Evolutionary conservation across 2,329 filamentous ascomycete species (phyloP).

Genomic region (Colletotrichum zoysiae): DNA sequence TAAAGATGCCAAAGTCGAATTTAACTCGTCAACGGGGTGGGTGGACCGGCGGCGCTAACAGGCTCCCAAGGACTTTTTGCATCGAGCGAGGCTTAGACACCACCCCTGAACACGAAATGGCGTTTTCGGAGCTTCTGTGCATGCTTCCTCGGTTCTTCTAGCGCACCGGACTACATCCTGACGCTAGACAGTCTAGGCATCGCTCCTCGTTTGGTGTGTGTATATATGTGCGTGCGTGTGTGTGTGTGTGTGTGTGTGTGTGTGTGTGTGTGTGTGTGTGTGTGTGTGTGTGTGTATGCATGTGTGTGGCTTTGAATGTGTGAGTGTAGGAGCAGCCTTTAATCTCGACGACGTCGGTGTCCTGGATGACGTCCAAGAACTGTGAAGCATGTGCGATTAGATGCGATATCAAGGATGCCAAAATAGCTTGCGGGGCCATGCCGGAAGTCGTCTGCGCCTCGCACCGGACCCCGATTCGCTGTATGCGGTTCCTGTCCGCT

Average conservation of each 20-base stretch:
- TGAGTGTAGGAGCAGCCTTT: constrained; percentile 6
- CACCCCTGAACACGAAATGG: constrained; percentile 25
- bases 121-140: constrained; percentile 36
- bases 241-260: neutral
- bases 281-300: neutral
- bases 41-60: constrained; percentile 32
- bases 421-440: neutral
- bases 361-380: constrained; percentile 5
- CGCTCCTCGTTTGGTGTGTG: constrained; percentile 2
- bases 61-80: constrained; percentile 37
- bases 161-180: constrained; percentile 33
- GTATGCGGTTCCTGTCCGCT: neutral
- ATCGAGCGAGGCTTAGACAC: constrained; percentile 41
- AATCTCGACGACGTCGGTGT: constrained; percentile 17
- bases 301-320: neutral
- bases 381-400: neutral
- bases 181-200: constrained; percentile 29
- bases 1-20: constrained; percentile 21
- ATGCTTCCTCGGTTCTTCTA: constrained; percentile 42
- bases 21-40: constrained; percentile 29
- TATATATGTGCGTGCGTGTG: neutral
- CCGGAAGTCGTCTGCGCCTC: neutral
- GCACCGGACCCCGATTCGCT: neutral
- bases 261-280: neutral
- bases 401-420: constrained; percentile 4